phyloP scores from a whole-genome alignment of 1,139 yeast species.

The Suhomyces anneliseae region DNA sequence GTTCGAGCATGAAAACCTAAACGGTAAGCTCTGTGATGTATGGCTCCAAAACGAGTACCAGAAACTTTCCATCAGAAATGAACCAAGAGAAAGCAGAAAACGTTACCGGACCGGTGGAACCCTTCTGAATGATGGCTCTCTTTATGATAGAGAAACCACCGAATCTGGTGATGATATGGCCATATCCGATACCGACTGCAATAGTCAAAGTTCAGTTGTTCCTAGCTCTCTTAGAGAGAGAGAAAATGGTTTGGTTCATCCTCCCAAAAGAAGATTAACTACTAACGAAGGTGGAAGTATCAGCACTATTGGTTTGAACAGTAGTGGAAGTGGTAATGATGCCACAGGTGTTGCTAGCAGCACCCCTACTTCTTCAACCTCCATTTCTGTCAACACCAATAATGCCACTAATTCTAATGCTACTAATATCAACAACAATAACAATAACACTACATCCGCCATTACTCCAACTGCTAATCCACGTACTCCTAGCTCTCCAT shows the following conservation, averaged over 20 bases:
- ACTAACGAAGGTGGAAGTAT: constrained; percentile 7
- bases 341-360: constrained; percentile 1
- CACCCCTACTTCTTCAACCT: constrained; percentile 2
- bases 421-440: background rate
- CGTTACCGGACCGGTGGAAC: constrained; percentile 17
- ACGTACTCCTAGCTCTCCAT: constrained; percentile 37
- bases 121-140: constrained; percentile 5
- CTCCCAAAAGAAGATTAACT: constrained; percentile 44
- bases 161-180: constrained; percentile 41
- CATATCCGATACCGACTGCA: constrained; percentile 37
- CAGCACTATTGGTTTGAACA: constrained; percentile 3
- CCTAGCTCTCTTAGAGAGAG: constrained; percentile 14
- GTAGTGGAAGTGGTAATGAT: constrained; percentile 1
- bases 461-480: constrained; percentile 16
- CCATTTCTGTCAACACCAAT: background rate
- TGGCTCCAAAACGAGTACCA: constrained; percentile 39
- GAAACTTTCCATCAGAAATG: constrained; percentile 20
- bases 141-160: constrained; percentile 16
- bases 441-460: background rate
- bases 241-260: constrained; percentile 30
- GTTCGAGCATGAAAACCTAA: constrained; percentile 34
- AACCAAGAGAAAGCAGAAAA: constrained; percentile 15
- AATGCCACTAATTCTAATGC: background rate
- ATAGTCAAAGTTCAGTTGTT: constrained; percentile 22
- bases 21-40: constrained; percentile 32